phyloP scores from a whole-genome alignment of 768 basidiomycete species.

The Boletales sp. region DNA sequence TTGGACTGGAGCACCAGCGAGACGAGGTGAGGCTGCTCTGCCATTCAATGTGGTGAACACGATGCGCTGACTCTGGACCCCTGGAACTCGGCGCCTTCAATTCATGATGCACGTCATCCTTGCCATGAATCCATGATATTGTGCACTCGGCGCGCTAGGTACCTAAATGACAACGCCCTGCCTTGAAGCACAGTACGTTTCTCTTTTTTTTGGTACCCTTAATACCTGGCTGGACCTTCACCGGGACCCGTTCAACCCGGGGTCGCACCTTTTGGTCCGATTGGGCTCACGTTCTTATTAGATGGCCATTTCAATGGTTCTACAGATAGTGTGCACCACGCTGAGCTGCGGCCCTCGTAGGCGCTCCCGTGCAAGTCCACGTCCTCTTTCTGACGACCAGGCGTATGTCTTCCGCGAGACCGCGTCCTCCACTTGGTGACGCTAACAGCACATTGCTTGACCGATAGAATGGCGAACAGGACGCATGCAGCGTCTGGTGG shows the following conservation, averaged over 20 bases:
- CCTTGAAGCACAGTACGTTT: background rate
- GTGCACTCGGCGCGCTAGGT: too few species aligned
- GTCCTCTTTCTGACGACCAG: slow-evolving; percentile 37
- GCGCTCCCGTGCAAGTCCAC: slow-evolving; percentile 13
- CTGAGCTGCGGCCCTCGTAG: background rate
- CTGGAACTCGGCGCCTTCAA: too few species aligned
- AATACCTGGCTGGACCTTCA: background rate
- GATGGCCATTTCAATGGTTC: background rate
- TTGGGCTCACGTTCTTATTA: background rate
- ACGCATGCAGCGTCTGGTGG: slow-evolving; percentile 43
- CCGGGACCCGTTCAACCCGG: background rate
- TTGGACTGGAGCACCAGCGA: slow-evolving; percentile 79
- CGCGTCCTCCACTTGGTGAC: slow-evolving; percentile 39
- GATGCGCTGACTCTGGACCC: too few species aligned
- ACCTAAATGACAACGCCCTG: too few species aligned
- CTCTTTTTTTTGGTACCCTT: background rate
- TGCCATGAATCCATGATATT: too few species aligned
- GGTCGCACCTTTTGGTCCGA: background rate
- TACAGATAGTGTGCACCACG: background rate
- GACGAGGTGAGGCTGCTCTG: slow-evolving; percentile 60
- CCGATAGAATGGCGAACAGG: slow-evolving; percentile 45
- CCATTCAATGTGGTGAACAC: slow-evolving; percentile 11
- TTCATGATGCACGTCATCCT: too few species aligned
- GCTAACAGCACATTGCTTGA: slow-evolving; percentile 45
- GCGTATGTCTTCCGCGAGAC: slow-evolving; percentile 39